These are phyloP conservation scores for Echeveria elegans DNA, from an alignment of 164 flowering plant genomes.

Conservation along the genomic window DNA sequence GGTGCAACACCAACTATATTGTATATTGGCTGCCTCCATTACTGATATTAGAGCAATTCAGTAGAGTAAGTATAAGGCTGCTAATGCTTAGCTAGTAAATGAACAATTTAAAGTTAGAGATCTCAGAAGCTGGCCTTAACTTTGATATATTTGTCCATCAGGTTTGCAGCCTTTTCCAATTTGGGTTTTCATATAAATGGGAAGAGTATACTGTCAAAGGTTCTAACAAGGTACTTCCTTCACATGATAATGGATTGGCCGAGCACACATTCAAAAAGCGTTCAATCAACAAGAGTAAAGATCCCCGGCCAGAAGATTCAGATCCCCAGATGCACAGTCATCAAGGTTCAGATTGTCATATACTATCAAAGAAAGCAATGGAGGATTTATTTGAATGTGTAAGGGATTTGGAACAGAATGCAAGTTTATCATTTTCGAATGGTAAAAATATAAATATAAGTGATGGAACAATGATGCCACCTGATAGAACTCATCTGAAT, in stretches of 20 bases:
- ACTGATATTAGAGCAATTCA: too few relatives aligned
- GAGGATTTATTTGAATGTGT: conserved; percentile 6
- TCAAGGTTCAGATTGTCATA: conserved; percentile 9
- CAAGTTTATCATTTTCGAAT: background rate
- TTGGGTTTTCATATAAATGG: conserved; percentile 28
- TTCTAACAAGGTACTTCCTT: conserved; percentile 11
- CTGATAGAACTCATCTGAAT: background rate
- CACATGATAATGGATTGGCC: background rate
- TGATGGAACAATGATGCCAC: background rate
- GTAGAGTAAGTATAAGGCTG: too few relatives aligned
- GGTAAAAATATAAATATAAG: background rate
- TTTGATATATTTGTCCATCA: conserved; percentile 1
- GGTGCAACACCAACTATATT: too few relatives aligned
- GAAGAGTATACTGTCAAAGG: conserved; percentile 11
- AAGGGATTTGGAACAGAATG: background rate
- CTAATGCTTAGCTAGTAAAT: background rate
- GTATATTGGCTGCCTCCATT: too few relatives aligned
- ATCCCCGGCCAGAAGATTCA: conserved; percentile 1
- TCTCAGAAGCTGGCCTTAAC: background rate
- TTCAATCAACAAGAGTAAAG: background rate
- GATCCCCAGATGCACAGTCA: too few relatives aligned
- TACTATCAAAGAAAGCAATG: background rate
- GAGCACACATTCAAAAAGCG: background rate
- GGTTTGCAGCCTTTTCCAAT: conserved; percentile 21
- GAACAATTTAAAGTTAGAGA: background rate